These are phyloP conservation scores for Cutaneotrichosporon dermatis DNA, from an alignment of 1,284 basidiomycete species.

Conservation along the genomic window DNA sequence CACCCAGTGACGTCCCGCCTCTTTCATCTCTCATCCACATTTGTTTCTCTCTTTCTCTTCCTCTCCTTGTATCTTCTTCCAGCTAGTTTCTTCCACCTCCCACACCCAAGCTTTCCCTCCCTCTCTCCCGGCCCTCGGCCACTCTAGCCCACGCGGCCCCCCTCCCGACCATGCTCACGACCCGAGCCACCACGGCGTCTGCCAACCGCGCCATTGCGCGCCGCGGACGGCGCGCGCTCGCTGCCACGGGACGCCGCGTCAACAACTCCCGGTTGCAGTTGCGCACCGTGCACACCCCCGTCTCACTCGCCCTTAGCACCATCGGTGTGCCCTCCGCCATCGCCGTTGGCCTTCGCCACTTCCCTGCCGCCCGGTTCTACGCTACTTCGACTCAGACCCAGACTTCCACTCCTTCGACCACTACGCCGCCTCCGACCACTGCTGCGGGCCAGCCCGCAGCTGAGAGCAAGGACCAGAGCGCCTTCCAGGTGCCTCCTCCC, in stretches of 20 bases:
- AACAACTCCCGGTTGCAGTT: neutral
- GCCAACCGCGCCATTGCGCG: neutral
- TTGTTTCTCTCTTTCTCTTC: too few relatives aligned
- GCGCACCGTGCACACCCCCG: constrained; percentile 1
- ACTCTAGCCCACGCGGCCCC: neutral
- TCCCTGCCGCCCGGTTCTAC: constrained; percentile 13
- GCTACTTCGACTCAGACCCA: constrained; percentile 30
- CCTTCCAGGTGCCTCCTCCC: constrained; percentile 27
- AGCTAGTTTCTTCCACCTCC: too few relatives aligned
- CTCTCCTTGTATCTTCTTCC: too few relatives aligned
- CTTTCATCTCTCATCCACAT: too few relatives aligned
- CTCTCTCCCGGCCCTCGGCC: neutral
- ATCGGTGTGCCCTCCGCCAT: constrained; percentile 7
- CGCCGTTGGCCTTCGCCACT: constrained; percentile 14
- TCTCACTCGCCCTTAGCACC: constrained; percentile 5
- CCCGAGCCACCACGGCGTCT: constrained; percentile 5
- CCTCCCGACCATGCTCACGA: constrained; percentile 8
- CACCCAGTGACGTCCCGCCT: too few relatives aligned
- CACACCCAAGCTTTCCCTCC: neutral
- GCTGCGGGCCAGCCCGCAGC: constrained; percentile 8
- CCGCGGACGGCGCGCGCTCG: neutral
- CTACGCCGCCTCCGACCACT: constrained; percentile 12
- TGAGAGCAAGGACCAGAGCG: neutral
- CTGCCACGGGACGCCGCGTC: neutral
- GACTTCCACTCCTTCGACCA: constrained; percentile 9